Evolutionary conservation across 441 rosid species (phyloP).

Genomic region (Aleurites moluccanus): DNA sequence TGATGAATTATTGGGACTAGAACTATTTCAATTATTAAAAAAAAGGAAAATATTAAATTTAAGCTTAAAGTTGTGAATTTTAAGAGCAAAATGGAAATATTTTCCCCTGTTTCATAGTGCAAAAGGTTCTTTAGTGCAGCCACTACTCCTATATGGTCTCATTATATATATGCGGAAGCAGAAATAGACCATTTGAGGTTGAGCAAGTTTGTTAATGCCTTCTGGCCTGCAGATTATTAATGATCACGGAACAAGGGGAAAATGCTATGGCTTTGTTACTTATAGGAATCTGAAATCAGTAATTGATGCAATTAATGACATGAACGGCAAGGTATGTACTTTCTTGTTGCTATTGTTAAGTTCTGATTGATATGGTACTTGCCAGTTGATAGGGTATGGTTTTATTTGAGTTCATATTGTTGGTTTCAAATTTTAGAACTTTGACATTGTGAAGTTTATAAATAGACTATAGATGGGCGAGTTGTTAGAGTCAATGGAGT

Average conservation of each 20-base stretch:
- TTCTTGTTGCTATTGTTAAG: conserved; percentile 9
- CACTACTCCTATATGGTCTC: not conserved
- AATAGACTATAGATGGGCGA: conserved; percentile 69
- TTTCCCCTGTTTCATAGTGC: not conserved
- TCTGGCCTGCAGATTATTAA: conserved; percentile 59
- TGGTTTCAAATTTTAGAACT: conserved; percentile 12
- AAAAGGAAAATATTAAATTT: not conserved
- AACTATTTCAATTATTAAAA: not conserved
- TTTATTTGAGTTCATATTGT: conserved; percentile 3
- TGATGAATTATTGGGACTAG: not conserved
- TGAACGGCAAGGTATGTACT: conserved; percentile 76
- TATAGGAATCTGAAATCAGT: conserved; percentile 76
- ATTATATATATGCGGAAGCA: not conserved
- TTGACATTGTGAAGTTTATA: conserved; percentile 30
- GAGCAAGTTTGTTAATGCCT: conserved; percentile 4
- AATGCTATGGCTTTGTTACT: conserved; percentile 83
- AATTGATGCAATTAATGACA: conserved; percentile 70
- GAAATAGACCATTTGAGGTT: not conserved
- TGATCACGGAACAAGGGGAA: conserved; percentile 69
- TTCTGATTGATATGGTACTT: not conserved
- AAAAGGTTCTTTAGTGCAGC: not conserved
- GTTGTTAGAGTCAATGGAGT: conserved; percentile 76
- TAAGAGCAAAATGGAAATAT: not conserved
- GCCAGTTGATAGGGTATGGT: not conserved
- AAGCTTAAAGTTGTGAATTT: not conserved